Conservation (phyloP, 306 rosid genomes). For the Ceratonia siliqua region DNA sequence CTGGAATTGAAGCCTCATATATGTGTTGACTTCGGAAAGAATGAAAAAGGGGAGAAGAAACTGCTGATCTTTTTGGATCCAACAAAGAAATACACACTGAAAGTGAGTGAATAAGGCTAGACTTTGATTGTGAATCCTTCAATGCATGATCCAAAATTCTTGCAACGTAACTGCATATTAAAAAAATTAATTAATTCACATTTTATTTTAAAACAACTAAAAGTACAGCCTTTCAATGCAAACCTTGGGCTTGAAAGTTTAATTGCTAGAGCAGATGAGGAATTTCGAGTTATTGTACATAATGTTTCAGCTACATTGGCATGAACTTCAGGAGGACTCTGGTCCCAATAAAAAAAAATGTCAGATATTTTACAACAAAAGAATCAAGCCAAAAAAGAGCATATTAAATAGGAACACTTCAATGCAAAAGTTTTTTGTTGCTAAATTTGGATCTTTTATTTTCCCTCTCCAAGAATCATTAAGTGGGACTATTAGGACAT, state of each 20-base stretch:
- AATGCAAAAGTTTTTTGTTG: neutral
- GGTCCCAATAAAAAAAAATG: slow-evolving; percentile 33
- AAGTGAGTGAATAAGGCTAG: slow-evolving; percentile 85
- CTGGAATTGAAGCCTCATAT: slow-evolving; percentile 77
- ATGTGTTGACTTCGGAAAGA: slow-evolving; percentile 83
- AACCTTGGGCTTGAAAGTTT: slow-evolving; percentile 97
- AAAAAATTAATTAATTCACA: slow-evolving; percentile 21
- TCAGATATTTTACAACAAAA: slow-evolving; percentile 15
- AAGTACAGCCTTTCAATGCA: slow-evolving; percentile 29
- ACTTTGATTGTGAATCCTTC: slow-evolving; percentile 81
- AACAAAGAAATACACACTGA: slow-evolving; percentile 92
- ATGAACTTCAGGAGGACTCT: slow-evolving; percentile 95
- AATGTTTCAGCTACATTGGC: slow-evolving; percentile 94
- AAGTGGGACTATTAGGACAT: neutral
- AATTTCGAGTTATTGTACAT: slow-evolving; percentile 79
- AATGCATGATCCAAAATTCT: slow-evolving; percentile 78
- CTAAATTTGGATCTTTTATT: neutral
- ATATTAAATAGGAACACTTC: slow-evolving; percentile 6
- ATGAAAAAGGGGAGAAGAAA: slow-evolving; percentile 71
- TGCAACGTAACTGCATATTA: slow-evolving; percentile 75
- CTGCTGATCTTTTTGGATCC: slow-evolving; percentile 83
- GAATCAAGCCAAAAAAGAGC: slow-evolving; percentile 14
- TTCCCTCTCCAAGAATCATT: neutral
- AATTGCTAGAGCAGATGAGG: slow-evolving; percentile 81
- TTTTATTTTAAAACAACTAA: neutral